Percentiles rank a stretch among this genome's conserved stretches.
Conservation (phyloP, 192 early-diverging fungal species). For the Mortierella antarctica region DNA sequence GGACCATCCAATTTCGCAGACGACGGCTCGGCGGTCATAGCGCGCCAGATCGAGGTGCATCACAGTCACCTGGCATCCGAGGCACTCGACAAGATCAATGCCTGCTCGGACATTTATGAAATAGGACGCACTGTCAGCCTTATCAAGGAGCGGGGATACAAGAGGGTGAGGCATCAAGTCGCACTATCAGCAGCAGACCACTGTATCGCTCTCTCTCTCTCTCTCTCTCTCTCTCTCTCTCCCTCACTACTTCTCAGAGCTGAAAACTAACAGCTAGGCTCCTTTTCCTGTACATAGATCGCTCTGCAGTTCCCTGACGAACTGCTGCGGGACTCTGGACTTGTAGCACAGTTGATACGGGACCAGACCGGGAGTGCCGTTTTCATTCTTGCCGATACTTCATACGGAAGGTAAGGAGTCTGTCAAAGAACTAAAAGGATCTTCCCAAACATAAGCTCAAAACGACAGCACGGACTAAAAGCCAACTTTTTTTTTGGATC, state of each 20-base stretch:
- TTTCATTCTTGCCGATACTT: conserved; percentile 94
- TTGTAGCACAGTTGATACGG: conserved; percentile 67
- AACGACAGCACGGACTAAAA: neutral
- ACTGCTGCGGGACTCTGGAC: conserved; percentile 74
- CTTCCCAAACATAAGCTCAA: neutral
- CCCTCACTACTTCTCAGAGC: no score
- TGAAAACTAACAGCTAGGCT: neutral
- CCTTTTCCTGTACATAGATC: conserved; percentile 42
- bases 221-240: conserved; percentile 1
- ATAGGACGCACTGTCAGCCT: conserved; percentile 69
- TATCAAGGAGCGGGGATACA: conserved; percentile 60
- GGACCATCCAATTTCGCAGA: conserved; percentile 73
- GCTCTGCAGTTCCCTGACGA: conserved; percentile 97
- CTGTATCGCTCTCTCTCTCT: no score
- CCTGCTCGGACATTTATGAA: conserved; percentile 64
- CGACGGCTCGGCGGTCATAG: conserved; percentile 75
- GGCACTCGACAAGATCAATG: conserved; percentile 48
- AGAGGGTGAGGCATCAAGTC: conserved; percentile 32
- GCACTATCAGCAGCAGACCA: no score
- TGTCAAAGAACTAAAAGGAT: neutral
- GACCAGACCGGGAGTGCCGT: conserved; percentile 59
- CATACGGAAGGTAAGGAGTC: conserved; percentile 79
- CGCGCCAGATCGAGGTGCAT: conserved; percentile 57
- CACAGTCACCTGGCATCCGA: conserved; percentile 37
- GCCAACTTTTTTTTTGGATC: neutral